phyloP scores from a whole-genome alignment of 129 eudicot species.

The Artemisia argyi region DNA sequence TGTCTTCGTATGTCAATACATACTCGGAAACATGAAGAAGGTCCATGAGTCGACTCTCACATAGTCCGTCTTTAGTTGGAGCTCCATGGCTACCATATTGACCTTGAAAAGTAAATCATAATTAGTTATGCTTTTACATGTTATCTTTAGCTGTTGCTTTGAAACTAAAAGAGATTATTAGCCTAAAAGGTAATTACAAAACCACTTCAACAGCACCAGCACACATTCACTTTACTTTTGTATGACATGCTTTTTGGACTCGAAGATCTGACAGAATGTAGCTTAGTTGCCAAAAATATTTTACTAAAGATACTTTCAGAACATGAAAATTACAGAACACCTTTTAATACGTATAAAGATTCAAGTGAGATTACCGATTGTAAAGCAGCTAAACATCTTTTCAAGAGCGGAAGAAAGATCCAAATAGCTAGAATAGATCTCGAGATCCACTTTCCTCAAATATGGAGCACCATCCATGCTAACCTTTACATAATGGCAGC shows the following conservation, averaged over 20 bases:
- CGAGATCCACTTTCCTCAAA: slow-evolving; percentile 73
- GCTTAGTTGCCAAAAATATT: too few species aligned
- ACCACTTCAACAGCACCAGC: background rate
- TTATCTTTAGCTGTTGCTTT: background rate
- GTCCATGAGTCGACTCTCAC: slow-evolving; percentile 52
- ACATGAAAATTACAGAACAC: background rate
- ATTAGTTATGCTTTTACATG: background rate
- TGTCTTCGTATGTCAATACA: slow-evolving; percentile 71
- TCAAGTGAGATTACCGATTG: slow-evolving; percentile 45
- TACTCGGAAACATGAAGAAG: slow-evolving; percentile 58
- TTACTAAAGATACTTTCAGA: background rate
- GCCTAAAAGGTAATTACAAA: background rate
- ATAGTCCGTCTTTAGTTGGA: slow-evolving; percentile 46
- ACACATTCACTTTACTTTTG: slow-evolving; percentile 1
- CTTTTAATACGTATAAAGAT: background rate
- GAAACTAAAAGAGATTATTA: background rate
- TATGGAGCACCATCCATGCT: slow-evolving; percentile 92
- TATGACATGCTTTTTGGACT: too few species aligned
- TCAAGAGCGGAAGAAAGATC: slow-evolving; percentile 69
- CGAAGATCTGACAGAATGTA: too few species aligned
- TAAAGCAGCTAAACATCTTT: slow-evolving; percentile 74
- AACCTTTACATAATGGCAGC: slow-evolving; percentile 59
- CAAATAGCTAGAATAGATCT: slow-evolving; percentile 44
- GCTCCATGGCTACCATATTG: slow-evolving; percentile 51
- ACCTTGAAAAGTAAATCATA: slow-evolving; percentile 31